phyloP scores from a whole-genome alignment of 2,329 filamentous ascomycete genomes.

The Xylaria sp. region DNA sequence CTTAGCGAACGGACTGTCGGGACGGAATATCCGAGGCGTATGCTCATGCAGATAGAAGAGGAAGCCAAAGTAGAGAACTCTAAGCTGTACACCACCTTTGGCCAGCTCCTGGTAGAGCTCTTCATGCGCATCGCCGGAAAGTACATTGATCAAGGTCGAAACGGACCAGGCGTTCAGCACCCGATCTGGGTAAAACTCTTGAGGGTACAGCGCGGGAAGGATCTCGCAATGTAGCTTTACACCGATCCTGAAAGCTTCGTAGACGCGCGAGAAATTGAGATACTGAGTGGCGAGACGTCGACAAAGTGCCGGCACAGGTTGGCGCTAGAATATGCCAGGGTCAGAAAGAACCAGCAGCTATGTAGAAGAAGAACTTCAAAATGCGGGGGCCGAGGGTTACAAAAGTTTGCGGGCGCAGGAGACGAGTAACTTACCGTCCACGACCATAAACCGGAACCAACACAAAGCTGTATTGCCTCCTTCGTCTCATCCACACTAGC shows the following conservation, averaged over 20 bases:
- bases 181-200: conserved; percentile 34
- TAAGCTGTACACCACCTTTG: conserved; percentile 33
- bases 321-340: conserved; percentile 14
- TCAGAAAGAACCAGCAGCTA: background rate
- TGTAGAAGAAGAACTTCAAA: too few relatives aligned
- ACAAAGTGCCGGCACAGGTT: conserved; percentile 36
- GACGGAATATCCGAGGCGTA: conserved; percentile 32
- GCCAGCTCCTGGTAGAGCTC: conserved; percentile 34
- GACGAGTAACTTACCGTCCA: conserved; percentile 28
- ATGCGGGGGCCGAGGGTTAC: background rate
- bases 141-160: conserved; percentile 35
- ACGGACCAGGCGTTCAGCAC: conserved; percentile 34
- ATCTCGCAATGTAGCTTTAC: conserved; percentile 38
- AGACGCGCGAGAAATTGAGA: conserved; percentile 30
- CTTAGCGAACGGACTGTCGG: conserved; percentile 33
- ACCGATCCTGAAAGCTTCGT: conserved; percentile 35
- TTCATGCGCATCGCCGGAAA: conserved; percentile 30
- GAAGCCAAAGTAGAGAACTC: conserved; percentile 36
- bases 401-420: too few relatives aligned
- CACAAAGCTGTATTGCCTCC: conserved; percentile 33
- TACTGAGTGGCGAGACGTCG: conserved; percentile 34
- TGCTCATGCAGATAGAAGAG: conserved; percentile 37
- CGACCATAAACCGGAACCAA: conserved; percentile 36
- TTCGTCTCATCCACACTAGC: conserved; percentile 29
- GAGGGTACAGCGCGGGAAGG: conserved; percentile 29